phyloP scores from a whole-genome alignment of 345 rosid species.

The Rhodamnia argentea region DNA sequence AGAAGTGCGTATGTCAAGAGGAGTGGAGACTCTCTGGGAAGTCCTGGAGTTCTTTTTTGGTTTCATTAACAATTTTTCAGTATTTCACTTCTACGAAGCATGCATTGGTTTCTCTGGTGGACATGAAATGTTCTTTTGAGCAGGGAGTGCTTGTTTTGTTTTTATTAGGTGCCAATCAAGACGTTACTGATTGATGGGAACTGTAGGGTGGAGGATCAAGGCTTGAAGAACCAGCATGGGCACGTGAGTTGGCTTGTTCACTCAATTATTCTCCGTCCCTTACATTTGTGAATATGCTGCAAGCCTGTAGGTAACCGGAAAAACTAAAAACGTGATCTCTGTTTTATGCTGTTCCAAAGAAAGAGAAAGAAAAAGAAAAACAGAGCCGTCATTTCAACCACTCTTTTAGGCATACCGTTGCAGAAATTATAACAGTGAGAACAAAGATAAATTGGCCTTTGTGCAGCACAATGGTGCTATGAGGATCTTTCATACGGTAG shows the following conservation, averaged over 20 bases:
- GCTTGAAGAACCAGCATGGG: slow-evolving; percentile 97
- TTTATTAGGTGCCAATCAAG: slow-evolving; percentile 87
- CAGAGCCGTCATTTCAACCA: background rate
- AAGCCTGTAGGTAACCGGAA: background rate
- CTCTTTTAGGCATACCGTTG: background rate
- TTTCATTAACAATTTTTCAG: background rate
- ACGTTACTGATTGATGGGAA: slow-evolving; percentile 89
- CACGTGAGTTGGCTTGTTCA: slow-evolving; percentile 44
- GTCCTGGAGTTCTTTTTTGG: background rate
- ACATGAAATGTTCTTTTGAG: background rate
- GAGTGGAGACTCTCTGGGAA: background rate
- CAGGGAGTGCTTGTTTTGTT: slow-evolving; percentile 5
- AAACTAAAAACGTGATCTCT: background rate
- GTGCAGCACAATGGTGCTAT: background rate
- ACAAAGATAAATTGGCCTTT: background rate
- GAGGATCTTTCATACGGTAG: background rate
- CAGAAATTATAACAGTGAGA: background rate
- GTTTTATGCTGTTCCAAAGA: background rate
- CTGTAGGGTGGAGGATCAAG: slow-evolving; percentile 99
- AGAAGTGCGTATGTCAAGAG: background rate
- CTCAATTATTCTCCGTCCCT: background rate
- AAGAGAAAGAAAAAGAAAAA: background rate
- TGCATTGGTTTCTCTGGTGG: background rate
- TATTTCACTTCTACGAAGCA: background rate
- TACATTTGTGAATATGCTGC: background rate